Evolutionary conservation across 2,329 filamentous ascomycete genomes (phyloP).

Genomic region (Aureobasidium sp.): DNA sequence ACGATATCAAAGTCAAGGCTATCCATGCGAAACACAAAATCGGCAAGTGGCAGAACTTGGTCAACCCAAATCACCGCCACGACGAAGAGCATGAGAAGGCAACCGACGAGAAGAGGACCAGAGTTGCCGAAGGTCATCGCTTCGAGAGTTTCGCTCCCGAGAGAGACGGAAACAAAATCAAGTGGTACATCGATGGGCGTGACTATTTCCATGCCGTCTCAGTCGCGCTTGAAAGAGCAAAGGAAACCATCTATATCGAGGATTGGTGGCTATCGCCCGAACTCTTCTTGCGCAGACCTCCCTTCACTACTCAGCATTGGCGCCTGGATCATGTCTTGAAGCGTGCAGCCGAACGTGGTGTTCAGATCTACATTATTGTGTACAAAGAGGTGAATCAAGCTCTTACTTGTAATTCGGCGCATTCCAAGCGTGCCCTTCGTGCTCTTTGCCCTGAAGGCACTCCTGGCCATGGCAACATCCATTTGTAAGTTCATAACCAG

Average conservation of each 20-base stretch:
- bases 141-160: slow-evolving; percentile 90
- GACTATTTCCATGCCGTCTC: slow-evolving; percentile 95
- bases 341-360: slow-evolving; percentile 79
- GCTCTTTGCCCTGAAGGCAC: slow-evolving; percentile 73
- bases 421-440: slow-evolving; percentile 82
- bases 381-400: slow-evolving; percentile 67
- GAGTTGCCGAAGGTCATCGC: slow-evolving; percentile 65
- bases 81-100: slow-evolving; percentile 85
- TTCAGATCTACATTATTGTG: slow-evolving; percentile 88
- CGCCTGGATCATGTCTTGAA: slow-evolving; percentile 82
- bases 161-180: slow-evolving; percentile 75
- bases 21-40: slow-evolving; percentile 55
- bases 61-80: slow-evolving; percentile 86
- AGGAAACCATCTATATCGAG: slow-evolving; percentile 88
- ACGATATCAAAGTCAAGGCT: slow-evolving; percentile 46
- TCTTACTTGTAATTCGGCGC: slow-evolving; percentile 82
- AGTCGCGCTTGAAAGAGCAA: slow-evolving; percentile 77
- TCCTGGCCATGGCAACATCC: slow-evolving; percentile 82
- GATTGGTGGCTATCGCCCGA: slow-evolving; percentile 97
- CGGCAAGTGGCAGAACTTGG: slow-evolving; percentile 58
- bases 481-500: slow-evolving; percentile 37
- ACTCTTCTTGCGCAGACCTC: slow-evolving; percentile 76
- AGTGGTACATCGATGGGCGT: slow-evolving; percentile 95
- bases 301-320: slow-evolving; percentile 76
- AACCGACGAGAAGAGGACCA: slow-evolving; percentile 72